phyloP scores from a whole-genome alignment of 2,329 filamentous ascomycete species.

The Clarireedia hainanense region DNA sequence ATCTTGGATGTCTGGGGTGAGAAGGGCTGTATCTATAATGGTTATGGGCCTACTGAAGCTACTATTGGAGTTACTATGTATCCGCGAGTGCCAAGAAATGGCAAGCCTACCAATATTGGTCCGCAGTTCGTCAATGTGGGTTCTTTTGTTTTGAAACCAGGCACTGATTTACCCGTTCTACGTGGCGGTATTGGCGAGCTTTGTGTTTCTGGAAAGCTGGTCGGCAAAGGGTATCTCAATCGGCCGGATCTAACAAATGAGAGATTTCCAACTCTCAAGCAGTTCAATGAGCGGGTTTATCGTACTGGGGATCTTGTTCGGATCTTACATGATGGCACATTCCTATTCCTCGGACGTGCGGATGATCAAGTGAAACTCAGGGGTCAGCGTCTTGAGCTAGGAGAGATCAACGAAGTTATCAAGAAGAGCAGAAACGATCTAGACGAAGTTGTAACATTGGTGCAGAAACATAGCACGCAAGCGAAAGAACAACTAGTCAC shows the following conservation, averaged over 20 bases:
- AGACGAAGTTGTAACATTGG: constrained; percentile 65
- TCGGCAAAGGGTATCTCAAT: constrained; percentile 85
- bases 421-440: constrained; percentile 51
- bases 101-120: constrained; percentile 82
- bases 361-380: constrained; percentile 91
- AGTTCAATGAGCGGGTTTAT: constrained; percentile 60
- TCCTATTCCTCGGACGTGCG: constrained; percentile 79
- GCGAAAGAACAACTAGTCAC: constrained; percentile 78
- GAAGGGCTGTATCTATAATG: constrained; percentile 78
- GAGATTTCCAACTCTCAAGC: constrained; percentile 59
- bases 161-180: constrained; percentile 62
- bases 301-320: constrained; percentile 85
- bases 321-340: constrained; percentile 69
- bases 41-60: constrained; percentile 85
- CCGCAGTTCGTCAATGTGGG: constrained; percentile 82
- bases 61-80: constrained; percentile 92
- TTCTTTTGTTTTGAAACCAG: constrained; percentile 66
- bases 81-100: constrained; percentile 67
- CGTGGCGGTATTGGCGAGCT: constrained; percentile 78
- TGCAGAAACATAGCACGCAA: constrained; percentile 61
- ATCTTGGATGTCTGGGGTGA: constrained; percentile 82
- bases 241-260: constrained; percentile 68
- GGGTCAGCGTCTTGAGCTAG: constrained; percentile 81
- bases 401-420: constrained; percentile 83
- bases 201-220: constrained; percentile 77